phyloP scores from a whole-genome alignment of 257 asterid species.

The Scutellaria barbata region DNA sequence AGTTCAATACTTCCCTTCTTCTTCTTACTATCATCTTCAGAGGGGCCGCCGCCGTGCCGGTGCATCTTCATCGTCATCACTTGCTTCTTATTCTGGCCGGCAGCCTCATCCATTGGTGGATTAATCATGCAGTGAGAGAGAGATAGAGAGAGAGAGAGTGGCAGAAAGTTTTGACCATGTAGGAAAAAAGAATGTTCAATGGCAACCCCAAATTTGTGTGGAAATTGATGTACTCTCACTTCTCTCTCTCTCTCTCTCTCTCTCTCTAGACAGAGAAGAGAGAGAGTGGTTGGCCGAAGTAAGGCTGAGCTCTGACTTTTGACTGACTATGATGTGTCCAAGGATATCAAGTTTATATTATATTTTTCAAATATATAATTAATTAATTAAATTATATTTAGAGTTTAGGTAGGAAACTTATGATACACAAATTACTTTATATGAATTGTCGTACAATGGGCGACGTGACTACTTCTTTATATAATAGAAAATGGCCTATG shows the following conservation, averaged over 20 bases:
- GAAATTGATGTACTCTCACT: neutral
- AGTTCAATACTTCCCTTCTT: neutral
- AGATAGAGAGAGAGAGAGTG: neutral
- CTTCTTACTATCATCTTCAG: neutral
- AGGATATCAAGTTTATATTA: too few relatives aligned
- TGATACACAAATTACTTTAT: too few relatives aligned
- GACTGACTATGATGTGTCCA: constrained; percentile 19
- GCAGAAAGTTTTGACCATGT: constrained; percentile 45
- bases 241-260: neutral
- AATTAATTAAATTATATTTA: too few relatives aligned
- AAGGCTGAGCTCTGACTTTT: constrained; percentile 37
- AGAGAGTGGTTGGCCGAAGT: constrained; percentile 36
- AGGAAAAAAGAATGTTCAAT: constrained; percentile 39
- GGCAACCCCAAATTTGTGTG: neutral
- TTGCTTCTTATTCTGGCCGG: constrained; percentile 19
- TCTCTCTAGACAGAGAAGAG: constrained; percentile 16
- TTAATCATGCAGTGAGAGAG: constrained; percentile 23
- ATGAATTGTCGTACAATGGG: too few relatives aligned
- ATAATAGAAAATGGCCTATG: too few relatives aligned
- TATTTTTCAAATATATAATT: too few relatives aligned
- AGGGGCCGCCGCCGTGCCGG: neutral
- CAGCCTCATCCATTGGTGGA: constrained; percentile 34
- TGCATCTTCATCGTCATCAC: neutral
- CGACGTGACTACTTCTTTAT: too few relatives aligned
- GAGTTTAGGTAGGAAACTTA: too few relatives aligned